phyloP scores from a whole-genome alignment of 2,329 filamentous ascomycete species.

The Talaromyces piceae region DNA sequence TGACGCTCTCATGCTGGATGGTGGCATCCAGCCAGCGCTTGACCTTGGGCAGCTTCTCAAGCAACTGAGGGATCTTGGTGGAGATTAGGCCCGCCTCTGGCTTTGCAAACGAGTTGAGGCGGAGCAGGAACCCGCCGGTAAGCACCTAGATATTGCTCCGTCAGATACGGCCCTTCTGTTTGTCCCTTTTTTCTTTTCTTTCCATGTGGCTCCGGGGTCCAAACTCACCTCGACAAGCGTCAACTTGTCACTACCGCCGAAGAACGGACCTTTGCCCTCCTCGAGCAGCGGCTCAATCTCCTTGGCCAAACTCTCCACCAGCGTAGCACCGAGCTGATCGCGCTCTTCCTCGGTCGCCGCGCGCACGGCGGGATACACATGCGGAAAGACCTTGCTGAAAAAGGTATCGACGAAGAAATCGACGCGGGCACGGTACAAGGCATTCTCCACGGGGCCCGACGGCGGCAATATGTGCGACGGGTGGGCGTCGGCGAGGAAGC shows the following conservation, averaged over 20 bases:
- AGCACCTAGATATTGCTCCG: conserved; percentile 54
- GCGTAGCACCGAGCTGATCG: conserved; percentile 41
- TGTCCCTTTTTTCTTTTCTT: background rate
- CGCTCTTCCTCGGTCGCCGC: conserved; percentile 45
- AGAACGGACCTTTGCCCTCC: conserved; percentile 47
- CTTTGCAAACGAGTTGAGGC: conserved; percentile 50
- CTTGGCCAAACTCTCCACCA: conserved; percentile 54
- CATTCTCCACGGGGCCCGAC: conserved; percentile 44
- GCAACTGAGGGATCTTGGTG: conserved; percentile 39
- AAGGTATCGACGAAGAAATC: conserved; percentile 67
- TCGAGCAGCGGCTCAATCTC: conserved; percentile 67
- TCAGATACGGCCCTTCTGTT: too few species aligned
- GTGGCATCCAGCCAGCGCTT: conserved; percentile 59
- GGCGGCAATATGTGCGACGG: conserved; percentile 59
- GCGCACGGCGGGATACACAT: conserved; percentile 42
- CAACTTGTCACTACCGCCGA: conserved; percentile 55
- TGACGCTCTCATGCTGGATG: conserved; percentile 58
- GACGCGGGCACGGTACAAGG: conserved; percentile 59
- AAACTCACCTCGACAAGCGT: conserved; percentile 64
- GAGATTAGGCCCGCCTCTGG: conserved; percentile 44
- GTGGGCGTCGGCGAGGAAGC: conserved; percentile 63
- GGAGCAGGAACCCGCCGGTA: conserved; percentile 60
- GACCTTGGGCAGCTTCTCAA: conserved; percentile 57
- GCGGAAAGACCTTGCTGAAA: conserved; percentile 51
- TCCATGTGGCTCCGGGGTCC: background rate